phyloP scores from a whole-genome alignment of 768 basidiomycete species.

The Psilocybe sp. region DNA sequence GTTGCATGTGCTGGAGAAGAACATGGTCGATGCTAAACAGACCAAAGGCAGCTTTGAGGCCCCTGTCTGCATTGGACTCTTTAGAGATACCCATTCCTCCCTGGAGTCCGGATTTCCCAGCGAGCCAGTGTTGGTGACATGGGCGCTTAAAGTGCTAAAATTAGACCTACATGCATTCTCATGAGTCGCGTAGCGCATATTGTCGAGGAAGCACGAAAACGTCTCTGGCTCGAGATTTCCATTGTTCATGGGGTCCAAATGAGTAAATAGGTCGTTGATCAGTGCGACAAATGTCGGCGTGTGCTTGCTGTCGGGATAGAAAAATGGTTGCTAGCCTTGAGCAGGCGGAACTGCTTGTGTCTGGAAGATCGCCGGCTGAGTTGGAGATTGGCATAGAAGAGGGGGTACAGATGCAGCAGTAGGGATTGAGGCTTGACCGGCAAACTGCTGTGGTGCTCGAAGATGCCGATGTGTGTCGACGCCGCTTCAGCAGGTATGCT shows the following conservation, averaged over 20 bases:
- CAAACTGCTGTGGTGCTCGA: not conserved
- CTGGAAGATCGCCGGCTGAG: not conserved
- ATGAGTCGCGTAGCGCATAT: constrained; percentile 8
- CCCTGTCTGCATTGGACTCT: constrained; percentile 9
- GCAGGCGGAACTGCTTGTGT: not conserved
- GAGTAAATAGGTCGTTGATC: constrained; percentile 10
- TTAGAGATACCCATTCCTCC: constrained; percentile 4
- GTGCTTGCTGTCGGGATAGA: constrained; percentile 5
- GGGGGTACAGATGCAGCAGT: no score
- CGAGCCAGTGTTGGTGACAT: not conserved
- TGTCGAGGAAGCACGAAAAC: constrained; percentile 8
- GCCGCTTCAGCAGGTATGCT: not conserved
- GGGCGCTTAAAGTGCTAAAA: not conserved
- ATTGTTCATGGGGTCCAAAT: constrained; percentile 7
- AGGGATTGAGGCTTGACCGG: no score
- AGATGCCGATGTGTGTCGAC: not conserved
- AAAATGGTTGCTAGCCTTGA: constrained; percentile 7
- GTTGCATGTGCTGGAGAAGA: no score
- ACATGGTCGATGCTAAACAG: no score
- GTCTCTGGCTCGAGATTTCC: constrained; percentile 11
- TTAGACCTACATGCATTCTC: constrained; percentile 9
- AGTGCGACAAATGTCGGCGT: constrained; percentile 1
- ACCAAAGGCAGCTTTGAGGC: constrained; percentile 2
- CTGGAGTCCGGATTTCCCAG: constrained; percentile 8
- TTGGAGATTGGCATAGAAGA: not conserved